Evolutionary conservation across 31 red algal genomes (phyloP), one percentile per base, ranked within the genome.

Genomic region (Asparagopsis taxiformis): DNA sequence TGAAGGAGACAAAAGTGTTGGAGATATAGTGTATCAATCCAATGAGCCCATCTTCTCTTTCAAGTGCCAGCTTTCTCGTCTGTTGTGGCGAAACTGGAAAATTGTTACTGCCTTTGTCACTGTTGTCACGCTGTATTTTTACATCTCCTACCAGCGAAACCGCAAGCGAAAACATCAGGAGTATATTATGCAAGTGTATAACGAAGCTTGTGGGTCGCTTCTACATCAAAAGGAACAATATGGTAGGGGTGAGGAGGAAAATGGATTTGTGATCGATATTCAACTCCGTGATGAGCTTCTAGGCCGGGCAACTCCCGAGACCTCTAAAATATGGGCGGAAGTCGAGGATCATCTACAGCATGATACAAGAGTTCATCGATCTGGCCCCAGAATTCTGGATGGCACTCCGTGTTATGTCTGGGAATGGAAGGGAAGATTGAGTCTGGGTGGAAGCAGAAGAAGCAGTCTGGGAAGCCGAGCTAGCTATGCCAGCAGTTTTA

Each of bases 221-320:
- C 41, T 43, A 66, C 35, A 64, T 35, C 80, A 85, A 49, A 60
- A 74, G 33, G 34, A 31, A 10, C 38, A 51, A 3, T 85, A 31
- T 44, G 38, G 31, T 1, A 37, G 36, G 7, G 67, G 39, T 8
- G 70, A 75, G 37, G 80, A 85, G 59, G 69, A 85, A 55, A 24
- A 39, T 36, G 78, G 65, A 23, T 82, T 82, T 67, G 39, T 85
- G 24, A 62, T 59, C 10, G 80, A 85, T 66, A 55, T 75, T 23
- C 32, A 70, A 3, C 39, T 85, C 6, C 80, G 80, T 60, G 62
- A 74, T 34, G 80, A 85, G 28, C 69, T 75, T 3, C 68, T 85
- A 9, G 80, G 80, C 3, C 53, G 52, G 25, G 31, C 60, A 9
- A 68, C 44, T 10, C 23, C n/a, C n/a, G 32, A 53, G 17, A 49